Evolutionary conservation across 305 asterid genomes (phyloP).

Genomic region (Rubia peregrina): DNA sequence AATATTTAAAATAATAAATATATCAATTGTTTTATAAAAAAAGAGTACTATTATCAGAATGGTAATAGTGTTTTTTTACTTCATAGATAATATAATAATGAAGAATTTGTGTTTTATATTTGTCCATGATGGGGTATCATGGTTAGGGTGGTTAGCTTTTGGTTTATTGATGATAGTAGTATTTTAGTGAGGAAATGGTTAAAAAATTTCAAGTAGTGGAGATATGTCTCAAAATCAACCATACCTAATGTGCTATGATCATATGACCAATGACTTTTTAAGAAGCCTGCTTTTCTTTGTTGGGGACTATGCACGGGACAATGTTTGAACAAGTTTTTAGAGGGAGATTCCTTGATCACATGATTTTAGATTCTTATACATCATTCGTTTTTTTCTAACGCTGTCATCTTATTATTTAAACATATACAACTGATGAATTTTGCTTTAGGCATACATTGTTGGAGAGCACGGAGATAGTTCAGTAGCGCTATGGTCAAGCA

Average conservation of each 20-base stretch:
- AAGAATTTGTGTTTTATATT: too few species aligned
- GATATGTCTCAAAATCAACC: background rate
- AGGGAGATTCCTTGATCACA: background rate
- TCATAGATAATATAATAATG: too few species aligned
- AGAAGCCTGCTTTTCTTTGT: background rate
- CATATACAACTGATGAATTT: background rate
- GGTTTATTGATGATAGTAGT: too few species aligned
- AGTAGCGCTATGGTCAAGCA: slow-evolving; percentile 92
- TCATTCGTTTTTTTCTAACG: too few species aligned
- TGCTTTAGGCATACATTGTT: slow-evolving; percentile 60
- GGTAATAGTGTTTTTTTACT: background rate
- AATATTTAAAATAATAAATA: too few species aligned
- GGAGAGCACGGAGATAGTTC: slow-evolving; percentile 95
- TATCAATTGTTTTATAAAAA: too few species aligned
- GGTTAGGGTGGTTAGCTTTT: background rate
- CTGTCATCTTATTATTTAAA: too few species aligned
- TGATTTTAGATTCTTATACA: too few species aligned
- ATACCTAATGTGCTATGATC: background rate
- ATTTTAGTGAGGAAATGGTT: background rate
- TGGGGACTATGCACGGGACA: background rate
- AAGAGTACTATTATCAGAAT: too few species aligned
- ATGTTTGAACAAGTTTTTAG: background rate
- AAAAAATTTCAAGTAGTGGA: background rate
- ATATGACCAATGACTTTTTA: background rate
- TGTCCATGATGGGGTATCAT: background rate